Evolutionary conservation across 345 rosid species (phyloP).

Genomic region (Aquilaria yunnanensis): DNA sequence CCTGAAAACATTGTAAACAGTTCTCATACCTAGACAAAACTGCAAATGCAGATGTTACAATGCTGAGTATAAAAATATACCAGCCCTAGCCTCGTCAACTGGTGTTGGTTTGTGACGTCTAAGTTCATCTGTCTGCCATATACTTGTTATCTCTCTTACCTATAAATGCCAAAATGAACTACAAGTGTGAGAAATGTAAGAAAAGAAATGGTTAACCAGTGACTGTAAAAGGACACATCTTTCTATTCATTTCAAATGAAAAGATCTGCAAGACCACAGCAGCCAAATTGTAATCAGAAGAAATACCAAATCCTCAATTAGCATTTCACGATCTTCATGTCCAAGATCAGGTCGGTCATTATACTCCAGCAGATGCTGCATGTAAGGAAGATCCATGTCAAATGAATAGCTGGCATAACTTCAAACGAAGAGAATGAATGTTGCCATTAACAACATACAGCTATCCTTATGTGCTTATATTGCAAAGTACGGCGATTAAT

Average conservation of each 20-base stretch:
- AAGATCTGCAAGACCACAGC: not conserved
- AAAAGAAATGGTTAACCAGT: not conserved
- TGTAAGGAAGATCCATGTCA: slow-evolving; percentile 14
- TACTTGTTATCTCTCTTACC: slow-evolving; percentile 87
- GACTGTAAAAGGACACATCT: not conserved
- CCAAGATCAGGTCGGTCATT: slow-evolving; percentile 83
- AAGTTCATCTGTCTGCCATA: slow-evolving; percentile 98
- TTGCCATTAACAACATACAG: slow-evolving; percentile 45
- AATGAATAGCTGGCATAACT: not conserved
- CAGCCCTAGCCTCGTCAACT: slow-evolving; percentile 93
- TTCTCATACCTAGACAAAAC: not conserved
- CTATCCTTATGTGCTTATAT: slow-evolving; percentile 88
- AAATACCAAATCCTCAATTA: slow-evolving; percentile 90
- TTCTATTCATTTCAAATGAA: slow-evolving; percentile 5
- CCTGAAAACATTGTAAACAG: slow-evolving; percentile 33
- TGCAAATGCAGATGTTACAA: slow-evolving; percentile 2
- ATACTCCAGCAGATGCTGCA: slow-evolving; percentile 88
- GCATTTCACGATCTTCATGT: slow-evolving; percentile 86
- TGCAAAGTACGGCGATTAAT: slow-evolving; percentile 93
- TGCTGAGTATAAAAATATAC: slow-evolving; percentile 26
- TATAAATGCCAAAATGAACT: slow-evolving; percentile 22
- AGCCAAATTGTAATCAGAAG: slow-evolving; percentile 4
- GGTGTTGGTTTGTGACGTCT: slow-evolving; percentile 94
- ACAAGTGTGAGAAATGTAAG: not conserved
- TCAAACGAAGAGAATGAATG: not conserved